Conservation (phyloP, 441 rosid species). For the Adansonia gregorii region DNA sequence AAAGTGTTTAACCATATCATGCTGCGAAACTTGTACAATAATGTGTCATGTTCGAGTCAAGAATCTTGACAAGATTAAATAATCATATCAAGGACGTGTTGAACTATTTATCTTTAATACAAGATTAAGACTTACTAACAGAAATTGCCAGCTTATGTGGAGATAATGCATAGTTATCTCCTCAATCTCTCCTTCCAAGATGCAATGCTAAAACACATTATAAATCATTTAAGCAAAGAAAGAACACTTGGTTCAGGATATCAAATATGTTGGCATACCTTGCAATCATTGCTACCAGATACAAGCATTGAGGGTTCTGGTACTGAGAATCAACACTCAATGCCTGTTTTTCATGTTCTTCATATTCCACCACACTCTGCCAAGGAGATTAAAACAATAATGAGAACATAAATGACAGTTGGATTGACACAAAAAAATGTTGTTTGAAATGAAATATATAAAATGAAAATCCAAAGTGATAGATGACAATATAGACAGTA, state of each 20-base stretch:
- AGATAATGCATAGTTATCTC: neutral
- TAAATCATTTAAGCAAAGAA: conserved; percentile 11
- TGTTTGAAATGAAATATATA: neutral
- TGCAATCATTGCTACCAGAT: conserved; percentile 90
- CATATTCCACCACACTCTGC: conserved; percentile 94
- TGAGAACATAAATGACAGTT: neutral
- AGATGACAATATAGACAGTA: neutral
- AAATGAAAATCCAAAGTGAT: neutral
- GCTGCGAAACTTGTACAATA: neutral
- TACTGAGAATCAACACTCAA: conserved; percentile 96
- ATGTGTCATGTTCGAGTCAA: neutral
- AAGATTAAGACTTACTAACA: neutral
- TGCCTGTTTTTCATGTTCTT: conserved; percentile 97
- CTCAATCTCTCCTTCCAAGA: neutral
- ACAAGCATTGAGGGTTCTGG: conserved; percentile 95
- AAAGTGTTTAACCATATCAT: neutral
- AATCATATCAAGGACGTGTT: neutral
- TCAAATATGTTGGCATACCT: conserved; percentile 51
- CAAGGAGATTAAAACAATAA: conserved; percentile 16
- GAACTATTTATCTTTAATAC: neutral
- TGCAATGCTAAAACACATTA: conserved; percentile 3
- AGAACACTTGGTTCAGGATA: conserved; percentile 19
- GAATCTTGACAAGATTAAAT: neutral
- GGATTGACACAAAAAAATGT: neutral
- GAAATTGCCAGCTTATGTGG: neutral